Conservation (phyloP, 2,329 filamentous ascomycete genomes). For the Leptographium flavum region DNA sequence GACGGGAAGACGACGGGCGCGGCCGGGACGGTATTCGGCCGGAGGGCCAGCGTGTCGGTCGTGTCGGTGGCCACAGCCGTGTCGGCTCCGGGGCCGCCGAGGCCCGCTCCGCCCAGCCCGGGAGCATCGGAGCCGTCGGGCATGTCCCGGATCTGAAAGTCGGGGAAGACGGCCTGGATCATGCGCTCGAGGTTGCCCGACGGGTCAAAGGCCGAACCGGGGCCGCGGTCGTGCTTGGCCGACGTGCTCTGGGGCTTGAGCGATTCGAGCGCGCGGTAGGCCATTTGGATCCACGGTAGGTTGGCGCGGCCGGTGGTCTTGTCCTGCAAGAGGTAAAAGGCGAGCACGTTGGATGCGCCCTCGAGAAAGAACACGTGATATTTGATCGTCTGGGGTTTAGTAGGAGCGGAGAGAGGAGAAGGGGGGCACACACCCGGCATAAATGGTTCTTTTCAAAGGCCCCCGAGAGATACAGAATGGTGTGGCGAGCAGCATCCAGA, state of each 20-base stretch:
- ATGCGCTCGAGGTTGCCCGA: conserved; percentile 8
- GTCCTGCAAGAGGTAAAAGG: conserved; percentile 7
- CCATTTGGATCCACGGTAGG: conserved; percentile 8
- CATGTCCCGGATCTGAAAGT: conserved; percentile 6
- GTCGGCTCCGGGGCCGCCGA: no score
- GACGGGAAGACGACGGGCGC: not conserved
- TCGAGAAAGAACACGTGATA: conserved; percentile 11
- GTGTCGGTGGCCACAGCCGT: not conserved
- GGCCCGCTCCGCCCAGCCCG: no score
- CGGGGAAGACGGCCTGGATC: conserved; percentile 9
- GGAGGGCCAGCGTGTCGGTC: not conserved
- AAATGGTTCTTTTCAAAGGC: conserved; percentile 7
- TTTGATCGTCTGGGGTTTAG: conserved; percentile 3
- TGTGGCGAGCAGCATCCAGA: conserved; percentile 7
- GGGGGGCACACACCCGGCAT: conserved; percentile 1
- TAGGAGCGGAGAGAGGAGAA: not conserved
- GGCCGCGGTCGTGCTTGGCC: no score
- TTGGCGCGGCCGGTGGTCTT: conserved; percentile 1
- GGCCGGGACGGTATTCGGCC: not conserved
- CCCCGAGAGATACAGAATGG: conserved; percentile 7
- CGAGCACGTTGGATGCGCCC: conserved; percentile 9
- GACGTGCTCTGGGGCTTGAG: conserved; percentile 1
- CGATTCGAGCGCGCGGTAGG: conserved; percentile 6
- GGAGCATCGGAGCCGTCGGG: no score
- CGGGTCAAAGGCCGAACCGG: conserved; percentile 3